Evolutionary conservation across 306 rosid genomes (phyloP).

Genomic region (Vigna unguiculata): DNA sequence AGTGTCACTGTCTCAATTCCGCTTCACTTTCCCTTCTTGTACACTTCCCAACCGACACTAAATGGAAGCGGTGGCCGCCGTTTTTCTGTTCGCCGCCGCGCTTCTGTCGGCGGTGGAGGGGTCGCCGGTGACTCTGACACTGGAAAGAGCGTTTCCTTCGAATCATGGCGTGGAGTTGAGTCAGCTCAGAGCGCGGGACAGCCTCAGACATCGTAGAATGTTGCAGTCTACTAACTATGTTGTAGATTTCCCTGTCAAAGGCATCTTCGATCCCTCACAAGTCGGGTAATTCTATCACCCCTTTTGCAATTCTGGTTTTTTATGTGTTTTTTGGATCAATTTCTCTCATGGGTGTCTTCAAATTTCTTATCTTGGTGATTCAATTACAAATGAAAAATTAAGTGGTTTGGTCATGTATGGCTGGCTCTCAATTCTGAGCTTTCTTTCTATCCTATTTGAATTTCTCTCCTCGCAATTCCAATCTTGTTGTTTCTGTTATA

Average conservation of each 20-base stretch:
- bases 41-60: constrained; percentile 29
- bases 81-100: constrained; percentile 46
- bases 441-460: neutral
- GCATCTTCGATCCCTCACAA: constrained; percentile 72
- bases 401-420: neutral
- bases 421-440: neutral
- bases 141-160: constrained; percentile 83
- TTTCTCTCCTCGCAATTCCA: neutral
- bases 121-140: constrained; percentile 61
- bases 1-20: neutral
- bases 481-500: neutral
- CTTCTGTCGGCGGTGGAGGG: constrained; percentile 44
- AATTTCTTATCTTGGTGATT: neutral
- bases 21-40: constrained; percentile 13
- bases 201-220: constrained; percentile 71
- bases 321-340: neutral
- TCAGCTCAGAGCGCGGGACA: constrained; percentile 69
- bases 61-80: constrained; percentile 48
- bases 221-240: constrained; percentile 70
- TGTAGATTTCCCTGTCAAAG: constrained; percentile 69
- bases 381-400: neutral
- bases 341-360: constrained; percentile 2
- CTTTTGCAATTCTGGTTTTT: neutral
- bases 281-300: constrained; percentile 65
- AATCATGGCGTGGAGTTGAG: constrained; percentile 64